Percentiles rank a stretch among this genome's conserved stretches.
phyloP scores from a whole-genome alignment of 2,329 filamentous ascomycete species.

The Aspergillus neotritici region DNA sequence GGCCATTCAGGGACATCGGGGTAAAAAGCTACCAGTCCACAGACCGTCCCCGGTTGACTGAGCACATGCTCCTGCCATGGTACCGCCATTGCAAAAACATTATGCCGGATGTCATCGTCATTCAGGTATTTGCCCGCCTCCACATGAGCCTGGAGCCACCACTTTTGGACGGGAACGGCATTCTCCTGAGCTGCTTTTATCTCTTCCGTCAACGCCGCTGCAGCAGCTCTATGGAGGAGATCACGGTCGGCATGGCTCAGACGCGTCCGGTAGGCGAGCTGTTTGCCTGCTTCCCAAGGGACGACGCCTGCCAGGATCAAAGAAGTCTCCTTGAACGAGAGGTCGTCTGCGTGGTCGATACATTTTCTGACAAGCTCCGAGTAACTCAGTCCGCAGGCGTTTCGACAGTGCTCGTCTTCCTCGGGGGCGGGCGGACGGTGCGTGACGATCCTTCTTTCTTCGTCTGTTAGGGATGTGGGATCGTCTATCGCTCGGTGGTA shows the following conservation, averaged over 20 bases:
- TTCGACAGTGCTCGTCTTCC: constrained; percentile 11
- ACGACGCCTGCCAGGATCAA: constrained; percentile 7
- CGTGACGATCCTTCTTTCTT: constrained; percentile 11
- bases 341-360: constrained; percentile 3
- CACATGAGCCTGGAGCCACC: neutral
- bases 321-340: constrained; percentile 5
- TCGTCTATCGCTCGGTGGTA: constrained; percentile 14
- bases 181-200: constrained; percentile 4
- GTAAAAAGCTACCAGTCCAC: constrained; percentile 11
- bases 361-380: constrained; percentile 10
- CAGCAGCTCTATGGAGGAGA: constrained; percentile 7
- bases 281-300: neutral
- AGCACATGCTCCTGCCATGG: constrained; percentile 12
- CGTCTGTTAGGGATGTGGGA: constrained; percentile 13
- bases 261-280: constrained; percentile 4
- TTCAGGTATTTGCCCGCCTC: constrained; percentile 5
- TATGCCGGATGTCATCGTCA: constrained; percentile 8
- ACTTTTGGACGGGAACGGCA: constrained; percentile 1
- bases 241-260: constrained; percentile 10
- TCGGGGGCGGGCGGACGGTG: constrained; percentile 8
- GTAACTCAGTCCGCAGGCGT: constrained; percentile 10
- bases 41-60: constrained; percentile 2
- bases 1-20: neutral
- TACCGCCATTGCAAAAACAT: constrained; percentile 6
- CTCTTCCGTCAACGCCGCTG: constrained; percentile 9